These are phyloP conservation scores for Cnidoscolus chayamansa DNA, from an alignment of 441 rosid genomes.

Conservation along the genomic window DNA sequence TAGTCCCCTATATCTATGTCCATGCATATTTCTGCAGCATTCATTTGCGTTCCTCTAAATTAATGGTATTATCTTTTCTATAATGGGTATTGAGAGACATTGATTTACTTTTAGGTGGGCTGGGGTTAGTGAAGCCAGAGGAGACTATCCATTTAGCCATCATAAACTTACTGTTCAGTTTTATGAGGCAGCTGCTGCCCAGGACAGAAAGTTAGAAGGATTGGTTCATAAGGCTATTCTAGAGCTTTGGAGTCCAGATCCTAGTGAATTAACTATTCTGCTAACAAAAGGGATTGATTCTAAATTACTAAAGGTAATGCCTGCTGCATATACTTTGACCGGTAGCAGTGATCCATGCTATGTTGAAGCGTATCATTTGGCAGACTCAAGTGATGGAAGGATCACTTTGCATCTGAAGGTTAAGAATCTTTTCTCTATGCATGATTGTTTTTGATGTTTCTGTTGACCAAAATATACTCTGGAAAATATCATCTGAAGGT, in stretches of 20 bases:
- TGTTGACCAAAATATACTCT: not conserved
- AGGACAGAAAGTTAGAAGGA: constrained; percentile 94
- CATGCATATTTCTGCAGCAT: not conserved
- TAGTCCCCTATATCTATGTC: not conserved
- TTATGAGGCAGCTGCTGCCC: constrained; percentile 97
- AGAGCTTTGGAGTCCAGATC: constrained; percentile 99
- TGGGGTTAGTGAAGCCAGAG: constrained; percentile 94
- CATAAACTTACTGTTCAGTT: constrained; percentile 97
- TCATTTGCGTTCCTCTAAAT: not conserved
- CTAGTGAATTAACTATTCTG: constrained; percentile 78
- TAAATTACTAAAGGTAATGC: constrained; percentile 72
- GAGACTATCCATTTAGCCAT: constrained; percentile 99
- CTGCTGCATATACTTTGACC: constrained; percentile 74
- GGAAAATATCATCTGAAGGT: not conserved
- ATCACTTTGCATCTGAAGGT: constrained; percentile 94
- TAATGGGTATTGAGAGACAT: constrained; percentile 14
- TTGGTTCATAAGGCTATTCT: constrained; percentile 94
- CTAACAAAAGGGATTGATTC: constrained; percentile 78
- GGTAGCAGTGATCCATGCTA: constrained; percentile 99
- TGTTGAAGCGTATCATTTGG: constrained; percentile 94
- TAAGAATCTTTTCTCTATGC: constrained; percentile 11
- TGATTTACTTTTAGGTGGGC: constrained; percentile 73
- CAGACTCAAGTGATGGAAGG: constrained; percentile 94
- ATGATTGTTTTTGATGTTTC: not conserved
- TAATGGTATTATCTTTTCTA: not conserved